These are phyloP conservation scores for Hypoxylon subgilvum DNA, from an alignment of 495 filamentous ascomycete species.

Conservation along the genomic window DNA sequence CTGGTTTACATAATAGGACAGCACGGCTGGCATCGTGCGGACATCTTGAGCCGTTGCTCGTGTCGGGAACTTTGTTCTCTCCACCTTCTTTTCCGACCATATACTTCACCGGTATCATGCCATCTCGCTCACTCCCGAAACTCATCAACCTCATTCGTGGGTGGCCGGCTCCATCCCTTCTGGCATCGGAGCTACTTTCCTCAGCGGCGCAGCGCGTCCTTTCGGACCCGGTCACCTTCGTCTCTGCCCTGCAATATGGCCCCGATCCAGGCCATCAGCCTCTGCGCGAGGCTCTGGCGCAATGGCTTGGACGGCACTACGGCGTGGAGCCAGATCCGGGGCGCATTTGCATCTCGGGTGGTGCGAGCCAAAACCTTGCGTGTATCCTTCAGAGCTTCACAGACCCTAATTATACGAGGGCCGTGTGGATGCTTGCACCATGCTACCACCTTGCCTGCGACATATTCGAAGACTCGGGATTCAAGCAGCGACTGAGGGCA, in stretches of 20 bases:
- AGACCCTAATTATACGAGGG: slow-evolving; percentile 71
- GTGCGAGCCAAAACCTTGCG: slow-evolving; percentile 71
- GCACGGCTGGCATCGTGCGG: too few species aligned
- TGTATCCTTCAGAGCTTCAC: slow-evolving; percentile 72
- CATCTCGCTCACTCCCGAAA: too few species aligned
- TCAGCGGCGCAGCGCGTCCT: slow-evolving; percentile 61
- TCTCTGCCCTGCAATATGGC: slow-evolving; percentile 67
- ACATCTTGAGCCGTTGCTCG: too few species aligned
- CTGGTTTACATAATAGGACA: too few species aligned
- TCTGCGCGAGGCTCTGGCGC: slow-evolving; percentile 63
- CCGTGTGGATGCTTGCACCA: slow-evolving; percentile 75
- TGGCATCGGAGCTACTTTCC: slow-evolving; percentile 62
- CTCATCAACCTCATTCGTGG: slow-evolving; percentile 66
- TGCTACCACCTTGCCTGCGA: slow-evolving; percentile 74
- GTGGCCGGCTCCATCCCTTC: slow-evolving; percentile 67
- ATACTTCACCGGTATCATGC: too few species aligned
- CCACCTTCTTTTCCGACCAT: too few species aligned
- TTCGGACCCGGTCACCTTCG: slow-evolving; percentile 55
- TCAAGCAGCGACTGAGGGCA: slow-evolving; percentile 61
- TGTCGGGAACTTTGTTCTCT: too few species aligned
- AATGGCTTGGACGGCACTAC: slow-evolving; percentile 71
- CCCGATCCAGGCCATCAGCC: slow-evolving; percentile 71
- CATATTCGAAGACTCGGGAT: slow-evolving; percentile 72
- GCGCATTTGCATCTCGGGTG: slow-evolving; percentile 74
- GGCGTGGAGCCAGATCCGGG: slow-evolving; percentile 45